Evolutionary conservation across 1,139 yeast genomes (phyloP), one percentile per base, ranked within the genome.

Genomic region (Eremothecium coryli): DNA sequence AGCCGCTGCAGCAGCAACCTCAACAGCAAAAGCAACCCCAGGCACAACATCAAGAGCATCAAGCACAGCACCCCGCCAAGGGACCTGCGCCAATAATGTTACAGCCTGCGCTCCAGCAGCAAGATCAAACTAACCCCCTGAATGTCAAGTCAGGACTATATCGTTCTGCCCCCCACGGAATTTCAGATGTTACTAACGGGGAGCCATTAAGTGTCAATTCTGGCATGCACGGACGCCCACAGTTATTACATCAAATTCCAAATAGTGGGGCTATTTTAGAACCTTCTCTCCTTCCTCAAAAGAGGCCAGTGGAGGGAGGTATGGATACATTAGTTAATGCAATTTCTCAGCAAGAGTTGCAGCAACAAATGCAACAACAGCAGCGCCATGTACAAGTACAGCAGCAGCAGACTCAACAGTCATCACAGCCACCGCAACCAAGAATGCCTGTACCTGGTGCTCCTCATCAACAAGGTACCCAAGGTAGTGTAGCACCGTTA

Each of bases 301-400:
- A 52, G 34, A 50, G 57, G 39, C 41, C 48, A 8, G 39, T 45
- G 35, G 57, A 51, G 30, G 52, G 49, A n/a, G 54, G 49, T 13
- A 54, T 54, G 31, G 45, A 52, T 35, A 51, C 56, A 2, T 35
- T 54, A 20, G 57, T 54, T 6, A 46, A 50, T 37, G 58, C 57
- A 5, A 35, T 35, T 10, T 35, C 38, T 4, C 38, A 35, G 18
- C 38, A 35, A 12, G 38, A 37, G 26, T 42, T 33, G 26, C 40
- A 32, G 31, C 47, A 38, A 33, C 48, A 37, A 31, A 47, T 33
- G 18, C 30, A 24, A 12, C 23, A 12, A 14, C 36, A 15, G 18
- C 30, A 24, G 12, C 23, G 10, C n/a, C 36, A 15, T 26, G 31
- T n/a, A 20, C 38, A 27, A 21, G 10, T 20, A 20, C 22, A 7